These are phyloP conservation scores for Sarcodon sp. DNA, from an alignment of 768 basidiomycete genomes.

Conservation along the genomic window DNA sequence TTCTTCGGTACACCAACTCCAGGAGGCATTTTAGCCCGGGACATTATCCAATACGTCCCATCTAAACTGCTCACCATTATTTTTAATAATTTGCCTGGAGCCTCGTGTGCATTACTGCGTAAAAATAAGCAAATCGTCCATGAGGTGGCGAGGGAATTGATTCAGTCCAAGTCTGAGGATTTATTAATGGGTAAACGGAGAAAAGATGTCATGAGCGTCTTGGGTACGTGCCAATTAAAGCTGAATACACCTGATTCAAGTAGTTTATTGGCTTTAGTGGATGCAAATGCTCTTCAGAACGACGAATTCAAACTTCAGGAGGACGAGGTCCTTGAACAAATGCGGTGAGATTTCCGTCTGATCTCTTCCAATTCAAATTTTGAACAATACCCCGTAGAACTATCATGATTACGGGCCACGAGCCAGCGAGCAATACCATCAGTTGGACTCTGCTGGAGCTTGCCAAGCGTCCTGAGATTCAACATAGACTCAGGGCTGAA, in stretches of 20 bases:
- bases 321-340: conserved; percentile 15
- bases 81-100: conserved; percentile 30
- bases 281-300: conserved; percentile 39
- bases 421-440: conserved; percentile 25
- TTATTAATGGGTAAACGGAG: conserved; percentile 33
- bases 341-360: conserved; percentile 8
- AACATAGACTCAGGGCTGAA: conserved; percentile 25
- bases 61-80: conserved; percentile 29
- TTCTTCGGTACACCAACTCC: conserved; percentile 35
- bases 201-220: conserved; percentile 43
- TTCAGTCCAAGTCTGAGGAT: conserved; percentile 34
- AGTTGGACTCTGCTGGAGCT: conserved; percentile 25
- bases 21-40: conserved; percentile 33
- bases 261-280: conserved; percentile 19
- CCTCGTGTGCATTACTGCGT: conserved; percentile 26
- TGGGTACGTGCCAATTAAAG: conserved; percentile 24
- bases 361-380: too few relatives aligned
- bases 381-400: conserved; percentile 5
- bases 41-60: conserved; percentile 24
- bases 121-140: conserved; percentile 8
- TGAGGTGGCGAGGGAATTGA: conserved; percentile 30
- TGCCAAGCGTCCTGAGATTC: conserved; percentile 22
- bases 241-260: too few relatives aligned
- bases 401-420: conserved; percentile 28
- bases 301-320: conserved; percentile 22